Percentiles rank a stretch among this genome's conserved stretches.
Conservation (phyloP, 345 rosid genomes). For the Brassica juncea region DNA sequence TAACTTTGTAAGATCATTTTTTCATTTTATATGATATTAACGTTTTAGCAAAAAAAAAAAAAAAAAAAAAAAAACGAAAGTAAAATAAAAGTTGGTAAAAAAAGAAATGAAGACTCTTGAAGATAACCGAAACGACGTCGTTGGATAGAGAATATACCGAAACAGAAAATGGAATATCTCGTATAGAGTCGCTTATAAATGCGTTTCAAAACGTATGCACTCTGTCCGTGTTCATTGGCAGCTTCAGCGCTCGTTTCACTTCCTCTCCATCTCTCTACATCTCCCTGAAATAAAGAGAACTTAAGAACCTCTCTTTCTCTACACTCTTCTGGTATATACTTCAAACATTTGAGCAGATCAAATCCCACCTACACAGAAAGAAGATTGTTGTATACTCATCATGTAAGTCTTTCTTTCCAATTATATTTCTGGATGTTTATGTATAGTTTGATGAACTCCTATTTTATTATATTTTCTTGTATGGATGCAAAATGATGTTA, state of each 20-base stretch:
- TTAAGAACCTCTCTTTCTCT: neutral
- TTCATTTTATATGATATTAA: no score
- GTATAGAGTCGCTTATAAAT: conserved; percentile 33
- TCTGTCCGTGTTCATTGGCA: conserved; percentile 27
- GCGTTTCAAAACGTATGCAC: conserved; percentile 10
- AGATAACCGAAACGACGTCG: conserved; percentile 19
- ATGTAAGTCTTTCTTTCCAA: conserved; percentile 19
- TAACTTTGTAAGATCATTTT: no score
- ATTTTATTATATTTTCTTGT: neutral
- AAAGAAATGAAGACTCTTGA: neutral
- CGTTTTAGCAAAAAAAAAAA: no score
- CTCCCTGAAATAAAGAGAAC: neutral
- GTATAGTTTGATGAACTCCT: neutral
- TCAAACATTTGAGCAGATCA: conserved; percentile 10
- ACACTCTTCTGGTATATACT: conserved; percentile 8
- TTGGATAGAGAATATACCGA: conserved; percentile 29
- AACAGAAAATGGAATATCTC: conserved; percentile 35
- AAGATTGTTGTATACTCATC: conserved; percentile 7
- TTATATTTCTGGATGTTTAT: conserved; percentile 6
- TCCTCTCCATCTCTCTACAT: conserved; percentile 1
- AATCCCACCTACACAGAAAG: neutral
- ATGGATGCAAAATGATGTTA: conserved; percentile 14
- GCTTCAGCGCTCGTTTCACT: conserved; percentile 22
- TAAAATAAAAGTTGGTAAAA: no score
- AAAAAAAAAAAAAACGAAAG: no score